These are phyloP conservation scores for Quercus berberidifolia DNA, from an alignment of 306 rosid species.

Conservation along the genomic window DNA sequence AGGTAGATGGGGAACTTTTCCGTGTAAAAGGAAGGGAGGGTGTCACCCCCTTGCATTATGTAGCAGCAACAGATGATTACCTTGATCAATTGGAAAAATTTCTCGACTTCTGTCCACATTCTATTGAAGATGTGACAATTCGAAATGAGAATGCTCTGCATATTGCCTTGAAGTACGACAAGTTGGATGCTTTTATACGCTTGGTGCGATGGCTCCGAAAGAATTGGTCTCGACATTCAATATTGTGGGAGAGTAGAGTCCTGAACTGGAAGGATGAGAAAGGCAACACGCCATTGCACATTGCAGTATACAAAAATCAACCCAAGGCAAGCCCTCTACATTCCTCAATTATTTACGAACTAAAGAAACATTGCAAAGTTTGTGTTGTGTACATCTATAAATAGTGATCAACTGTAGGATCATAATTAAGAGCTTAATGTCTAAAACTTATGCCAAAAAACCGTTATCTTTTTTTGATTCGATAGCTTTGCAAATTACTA, in stretches of 20 bases:
- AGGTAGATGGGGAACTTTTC: not conserved
- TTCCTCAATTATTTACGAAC: not conserved
- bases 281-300: slow-evolving; percentile 34
- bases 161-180: slow-evolving; percentile 25
- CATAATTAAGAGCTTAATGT: too few species aligned
- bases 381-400: too few species aligned
- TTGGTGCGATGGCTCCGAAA: too few species aligned
- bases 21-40: not conserved
- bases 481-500: too few species aligned
- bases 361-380: too few species aligned
- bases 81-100: slow-evolving; percentile 22
- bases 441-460: too few species aligned
- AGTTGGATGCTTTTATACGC: slow-evolving; percentile 1
- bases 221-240: too few species aligned
- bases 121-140: slow-evolving; percentile 29
- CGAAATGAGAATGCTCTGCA: slow-evolving; percentile 38
- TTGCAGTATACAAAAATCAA: slow-evolving; percentile 18
- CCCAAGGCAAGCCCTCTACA: slow-evolving; percentile 14
- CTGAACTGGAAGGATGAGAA: slow-evolving; percentile 25
- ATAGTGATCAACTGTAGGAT: too few species aligned
- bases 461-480: not conserved
- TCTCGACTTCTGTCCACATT: slow-evolving; percentile 27
- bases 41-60: slow-evolving; percentile 7
- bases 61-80: slow-evolving; percentile 3
- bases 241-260: not conserved